These are phyloP conservation scores for Ustilago cynodontis DNA, from an alignment of 1,284 basidiomycete genomes.

Conservation along the genomic window DNA sequence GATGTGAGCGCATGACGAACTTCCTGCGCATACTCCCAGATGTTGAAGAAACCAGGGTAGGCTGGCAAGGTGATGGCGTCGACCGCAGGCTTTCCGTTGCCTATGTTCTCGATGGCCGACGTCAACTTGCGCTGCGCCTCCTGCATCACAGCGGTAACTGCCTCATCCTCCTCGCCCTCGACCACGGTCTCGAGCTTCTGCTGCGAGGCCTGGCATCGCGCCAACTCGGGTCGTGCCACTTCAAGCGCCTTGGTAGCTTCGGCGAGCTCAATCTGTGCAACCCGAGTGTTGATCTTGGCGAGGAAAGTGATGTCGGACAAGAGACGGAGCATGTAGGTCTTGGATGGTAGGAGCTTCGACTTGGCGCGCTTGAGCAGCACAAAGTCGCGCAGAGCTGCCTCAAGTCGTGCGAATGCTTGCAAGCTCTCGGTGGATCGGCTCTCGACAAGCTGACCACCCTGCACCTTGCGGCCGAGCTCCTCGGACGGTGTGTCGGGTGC, in stretches of 20 bases:
- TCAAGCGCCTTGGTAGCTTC: conserved; percentile 80
- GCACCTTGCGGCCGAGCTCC: conserved; percentile 45
- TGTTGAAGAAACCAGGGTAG: conserved; percentile 86
- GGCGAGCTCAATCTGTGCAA: conserved; percentile 84
- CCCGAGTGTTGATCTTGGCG: conserved; percentile 84
- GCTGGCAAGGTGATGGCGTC: conserved; percentile 73
- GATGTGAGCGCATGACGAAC: conserved; percentile 83
- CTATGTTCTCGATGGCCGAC: conserved; percentile 83
- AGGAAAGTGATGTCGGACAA: conserved; percentile 90
- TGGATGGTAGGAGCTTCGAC: conserved; percentile 95
- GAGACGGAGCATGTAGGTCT: conserved; percentile 90
- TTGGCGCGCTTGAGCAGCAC: conserved; percentile 94
- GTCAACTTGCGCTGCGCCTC: conserved; percentile 73
- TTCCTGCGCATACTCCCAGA: conserved; percentile 90
- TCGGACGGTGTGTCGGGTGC: conserved; percentile 55
- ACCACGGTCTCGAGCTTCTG: conserved; percentile 83
- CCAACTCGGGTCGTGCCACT: conserved; percentile 76
- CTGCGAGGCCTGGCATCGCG: conserved; percentile 78
- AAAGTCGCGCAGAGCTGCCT: conserved; percentile 92
- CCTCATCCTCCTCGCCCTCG: conserved; percentile 83
- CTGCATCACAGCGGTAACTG: conserved; percentile 75
- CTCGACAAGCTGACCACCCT: conserved; percentile 24
- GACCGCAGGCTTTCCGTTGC: conserved; percentile 76
- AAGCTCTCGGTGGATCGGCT: conserved; percentile 29
- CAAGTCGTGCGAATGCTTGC: conserved; percentile 83